Percentiles rank a stretch among this genome's conserved stretches.
Conservation (phyloP, 2,329 filamentous ascomycete genomes). For the Ceratocystis harringtonii region DNA sequence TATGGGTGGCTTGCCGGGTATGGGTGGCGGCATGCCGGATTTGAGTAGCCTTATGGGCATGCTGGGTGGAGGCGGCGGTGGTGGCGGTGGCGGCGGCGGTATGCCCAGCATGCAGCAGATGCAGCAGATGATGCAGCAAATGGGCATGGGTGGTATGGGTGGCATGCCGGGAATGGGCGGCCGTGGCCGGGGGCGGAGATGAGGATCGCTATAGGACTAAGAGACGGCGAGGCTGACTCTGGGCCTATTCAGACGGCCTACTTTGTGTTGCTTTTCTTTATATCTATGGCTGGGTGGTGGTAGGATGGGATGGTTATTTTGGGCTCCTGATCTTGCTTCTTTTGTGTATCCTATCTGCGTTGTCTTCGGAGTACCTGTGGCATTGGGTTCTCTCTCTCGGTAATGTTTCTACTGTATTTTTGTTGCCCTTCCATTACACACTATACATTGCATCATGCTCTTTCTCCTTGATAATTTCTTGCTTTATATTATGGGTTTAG, state of each 20-base stretch:
- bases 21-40: conserved; percentile 57
- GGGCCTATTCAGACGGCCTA: no score
- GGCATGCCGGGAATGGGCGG: conserved; percentile 24
- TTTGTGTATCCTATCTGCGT: conserved; percentile 6
- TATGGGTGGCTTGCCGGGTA: conserved; percentile 61
- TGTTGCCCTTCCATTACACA: conserved; percentile 1
- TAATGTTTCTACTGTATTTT: not conserved
- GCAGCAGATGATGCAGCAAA: conserved; percentile 65
- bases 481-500: conserved; percentile 3
- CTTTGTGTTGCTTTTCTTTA: not conserved
- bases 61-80: conserved; percentile 58
- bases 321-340: not conserved
- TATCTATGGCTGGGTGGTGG: not conserved
- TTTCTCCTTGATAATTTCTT: not conserved
- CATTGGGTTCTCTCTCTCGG: not conserved
- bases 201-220: not conserved
- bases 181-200: conserved; percentile 13
- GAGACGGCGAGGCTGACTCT: no score
- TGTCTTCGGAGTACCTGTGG: not conserved
- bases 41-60: conserved; percentile 85
- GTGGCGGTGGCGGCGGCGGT: conserved; percentile 37
- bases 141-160: conserved; percentile 41
- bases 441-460: conserved; percentile 1
- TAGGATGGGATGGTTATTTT: not conserved
- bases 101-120: conserved; percentile 64